Evolutionary conservation across 208 protist species (phyloP).

Genomic region (Leishmania amazonensis): DNA sequence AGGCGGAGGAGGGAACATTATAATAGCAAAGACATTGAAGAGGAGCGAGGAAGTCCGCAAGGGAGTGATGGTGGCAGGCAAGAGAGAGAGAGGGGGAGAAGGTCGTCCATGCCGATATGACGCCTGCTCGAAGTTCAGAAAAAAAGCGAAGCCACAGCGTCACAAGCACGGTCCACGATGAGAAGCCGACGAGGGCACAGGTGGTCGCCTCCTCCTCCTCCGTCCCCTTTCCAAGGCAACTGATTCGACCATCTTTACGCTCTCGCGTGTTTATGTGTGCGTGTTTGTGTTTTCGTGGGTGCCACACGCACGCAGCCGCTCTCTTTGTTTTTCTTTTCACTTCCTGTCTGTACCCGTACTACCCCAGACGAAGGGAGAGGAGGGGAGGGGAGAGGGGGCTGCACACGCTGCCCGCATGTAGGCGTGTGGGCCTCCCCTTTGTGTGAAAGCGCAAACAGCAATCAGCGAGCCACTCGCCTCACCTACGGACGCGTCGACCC

Average conservation of each 20-base stretch:
- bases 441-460: not conserved
- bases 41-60: not conserved
- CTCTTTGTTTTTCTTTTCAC: not conserved
- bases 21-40: not conserved
- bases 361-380: not conserved
- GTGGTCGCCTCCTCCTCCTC: not conserved
- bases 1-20: not conserved
- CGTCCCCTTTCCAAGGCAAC: not conserved
- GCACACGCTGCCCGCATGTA: not conserved
- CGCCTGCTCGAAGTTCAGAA: not conserved
- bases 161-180: not conserved
- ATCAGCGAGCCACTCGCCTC: not conserved
- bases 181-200: not conserved
- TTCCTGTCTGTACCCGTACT: no score
- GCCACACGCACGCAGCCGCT: not conserved
- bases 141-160: not conserved
- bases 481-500: not conserved
- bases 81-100: not conserved
- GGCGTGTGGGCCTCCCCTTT: not conserved
- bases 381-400: not conserved
- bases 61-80: not conserved
- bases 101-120: not conserved
- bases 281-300: not conserved
- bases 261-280: not conserved
- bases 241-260: not conserved